Evolutionary conservation across 495 filamentous ascomycete species (phyloP).

Genomic region (Penicillium fimorum): DNA sequence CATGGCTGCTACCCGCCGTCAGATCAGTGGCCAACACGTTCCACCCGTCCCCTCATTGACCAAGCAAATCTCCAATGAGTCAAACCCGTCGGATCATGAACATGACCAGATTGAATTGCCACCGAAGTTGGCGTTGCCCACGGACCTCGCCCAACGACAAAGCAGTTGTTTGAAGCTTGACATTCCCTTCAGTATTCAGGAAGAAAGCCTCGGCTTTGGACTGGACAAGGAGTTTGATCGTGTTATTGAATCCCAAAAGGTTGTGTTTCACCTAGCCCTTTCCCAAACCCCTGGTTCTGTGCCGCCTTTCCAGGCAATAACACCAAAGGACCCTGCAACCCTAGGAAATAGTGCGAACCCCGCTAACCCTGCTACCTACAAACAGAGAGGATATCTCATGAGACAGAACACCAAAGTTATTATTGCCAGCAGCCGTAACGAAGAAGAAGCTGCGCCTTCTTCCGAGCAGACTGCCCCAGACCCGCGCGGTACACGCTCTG

Average conservation of each 20-base stretch:
- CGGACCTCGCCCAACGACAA: constrained; percentile 41
- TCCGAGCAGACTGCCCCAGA: constrained; percentile 53
- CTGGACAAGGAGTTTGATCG: constrained; percentile 91
- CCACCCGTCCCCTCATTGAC: constrained; percentile 55
- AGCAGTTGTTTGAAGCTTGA: constrained; percentile 64
- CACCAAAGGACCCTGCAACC: constrained; percentile 4
- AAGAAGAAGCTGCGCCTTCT: constrained; percentile 42
- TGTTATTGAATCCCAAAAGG: constrained; percentile 97
- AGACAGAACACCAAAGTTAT: constrained; percentile 97
- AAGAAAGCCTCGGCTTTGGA: constrained; percentile 68
- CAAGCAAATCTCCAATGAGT: constrained; percentile 36
- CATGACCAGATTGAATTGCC: constrained; percentile 24
- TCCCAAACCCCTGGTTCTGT: constrained; percentile 25
- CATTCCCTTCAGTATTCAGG: constrained; percentile 56
- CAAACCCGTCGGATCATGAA: constrained; percentile 25
- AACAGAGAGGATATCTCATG: constrained; percentile 98
- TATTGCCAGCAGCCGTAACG: constrained; percentile 71
- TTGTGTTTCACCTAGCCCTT: constrained; percentile 61
- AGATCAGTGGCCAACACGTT: constrained; percentile 72
- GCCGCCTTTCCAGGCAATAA: constrained; percentile 15
- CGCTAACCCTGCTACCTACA: constrained; percentile 57
- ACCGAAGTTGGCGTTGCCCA: constrained; percentile 17
- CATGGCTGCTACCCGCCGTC: constrained; percentile 84
- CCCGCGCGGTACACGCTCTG: constrained; percentile 57
- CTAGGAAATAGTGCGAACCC: constrained; percentile 10